These are phyloP conservation scores for Gloeophyllum trabeum DNA, from an alignment of 768 basidiomycete genomes.

Conservation along the genomic window DNA sequence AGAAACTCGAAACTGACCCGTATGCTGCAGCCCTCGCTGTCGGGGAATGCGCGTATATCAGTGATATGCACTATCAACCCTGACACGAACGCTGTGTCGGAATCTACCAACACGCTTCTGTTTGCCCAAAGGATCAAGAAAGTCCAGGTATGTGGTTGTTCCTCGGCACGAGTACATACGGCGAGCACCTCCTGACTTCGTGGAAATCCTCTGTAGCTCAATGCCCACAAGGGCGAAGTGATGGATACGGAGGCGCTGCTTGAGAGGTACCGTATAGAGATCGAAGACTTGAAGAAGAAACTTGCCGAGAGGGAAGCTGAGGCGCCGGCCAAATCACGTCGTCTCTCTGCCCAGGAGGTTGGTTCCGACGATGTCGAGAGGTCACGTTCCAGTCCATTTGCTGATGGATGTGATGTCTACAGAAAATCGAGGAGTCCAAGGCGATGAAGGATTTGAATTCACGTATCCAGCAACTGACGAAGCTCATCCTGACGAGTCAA, in stretches of 20 bases:
- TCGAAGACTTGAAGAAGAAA: conserved; percentile 75
- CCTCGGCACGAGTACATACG: neutral
- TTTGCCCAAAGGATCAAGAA: conserved; percentile 90
- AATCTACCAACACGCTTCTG: conserved; percentile 79
- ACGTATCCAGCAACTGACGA: conserved; percentile 74
- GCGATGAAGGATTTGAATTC: conserved; percentile 77
- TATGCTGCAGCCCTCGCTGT: conserved; percentile 88
- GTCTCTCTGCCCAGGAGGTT: conserved; percentile 36
- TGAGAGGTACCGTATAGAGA: conserved; percentile 89
- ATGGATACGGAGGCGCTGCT: conserved; percentile 90
- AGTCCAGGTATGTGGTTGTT: conserved; percentile 47
- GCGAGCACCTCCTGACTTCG: no score
- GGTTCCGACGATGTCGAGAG: conserved; percentile 3
- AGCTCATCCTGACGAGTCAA: conserved; percentile 77
- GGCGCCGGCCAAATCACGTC: conserved; percentile 26
- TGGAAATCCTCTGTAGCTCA: conserved; percentile 29
- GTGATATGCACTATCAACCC: conserved; percentile 96
- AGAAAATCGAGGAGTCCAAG: conserved; percentile 80
- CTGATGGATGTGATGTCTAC: conserved; percentile 4
- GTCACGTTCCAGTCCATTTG: neutral
- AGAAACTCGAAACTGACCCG: conserved; percentile 93
- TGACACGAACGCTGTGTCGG: conserved; percentile 62
- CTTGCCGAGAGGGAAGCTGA: conserved; percentile 63
- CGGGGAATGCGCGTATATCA: conserved; percentile 91
- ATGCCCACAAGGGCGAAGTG: conserved; percentile 88